Base-by-base conservation (phyloP, 495 filamentous ascomycete genomes). In the Saxophila tyrrhenica region DNA sequence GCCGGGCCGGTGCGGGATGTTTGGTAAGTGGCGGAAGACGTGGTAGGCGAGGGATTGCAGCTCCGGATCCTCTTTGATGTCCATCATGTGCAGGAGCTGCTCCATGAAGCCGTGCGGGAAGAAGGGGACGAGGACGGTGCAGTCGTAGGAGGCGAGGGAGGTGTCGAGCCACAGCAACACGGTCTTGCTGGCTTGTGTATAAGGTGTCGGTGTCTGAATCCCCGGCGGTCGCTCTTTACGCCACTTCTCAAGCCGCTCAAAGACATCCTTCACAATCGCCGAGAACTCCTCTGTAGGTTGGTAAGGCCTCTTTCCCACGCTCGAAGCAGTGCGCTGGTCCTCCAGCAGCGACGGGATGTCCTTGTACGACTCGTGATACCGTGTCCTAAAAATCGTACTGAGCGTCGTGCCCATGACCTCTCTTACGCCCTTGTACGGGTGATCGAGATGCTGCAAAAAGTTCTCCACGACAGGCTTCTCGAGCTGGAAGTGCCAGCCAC, bases 1-100 rank as follows among this genome's bases (percentile, higher is more conserved):
- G 58, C 90, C 89, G 38, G 81, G 77, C 1, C 86, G 85, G 69
- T 94, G 89, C 1, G 92, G 94, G 54, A 99, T 88, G 70, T 97
- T 99, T 17, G 94, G 88, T 2, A 99, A 74, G 65, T 99, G 91
- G 23, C 92, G 83, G 73, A 95, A 99, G 25, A 99, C 92, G 64
- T 95, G 89, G 64, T 99, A 99, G 13, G 92, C 90, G 21, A 96
- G 77, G 10, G 84, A 84, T 74, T 95, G 91, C 10, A 99, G 79
- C 67, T 99, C 92, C 3, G 87, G 89, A 64, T 99, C 92, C 69
- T 99, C 92, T 68, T 95, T 96, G 59, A 99, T 86, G 66, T 99
- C 92, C 92, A 99, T 99, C 92, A 99, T 99, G 71, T 97, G 89
- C 44, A 99, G 72, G 46, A 97, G 79, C 67, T 95, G 83, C 39